phyloP scores from a whole-genome alignment of 1,284 basidiomycete species.

The Trametes sp. region DNA sequence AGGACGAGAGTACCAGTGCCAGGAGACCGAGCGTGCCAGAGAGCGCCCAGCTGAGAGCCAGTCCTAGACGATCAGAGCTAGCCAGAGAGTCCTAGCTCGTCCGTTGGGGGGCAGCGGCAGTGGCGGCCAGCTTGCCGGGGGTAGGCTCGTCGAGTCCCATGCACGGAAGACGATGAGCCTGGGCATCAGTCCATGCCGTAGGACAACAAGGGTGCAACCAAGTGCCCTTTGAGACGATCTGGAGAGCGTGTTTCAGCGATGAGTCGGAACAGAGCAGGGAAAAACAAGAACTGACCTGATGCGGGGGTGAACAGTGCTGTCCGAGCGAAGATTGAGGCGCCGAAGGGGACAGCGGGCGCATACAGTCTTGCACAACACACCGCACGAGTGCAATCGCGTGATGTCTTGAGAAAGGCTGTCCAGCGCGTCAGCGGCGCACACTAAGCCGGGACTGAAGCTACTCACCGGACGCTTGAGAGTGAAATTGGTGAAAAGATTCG shows the following conservation, averaged over 20 bases:
- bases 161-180: background rate
- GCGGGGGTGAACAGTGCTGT: background rate
- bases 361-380: background rate
- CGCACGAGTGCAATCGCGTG: background rate
- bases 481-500: background rate
- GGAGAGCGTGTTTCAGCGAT: background rate
- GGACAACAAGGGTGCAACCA: background rate
- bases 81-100: background rate
- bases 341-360: background rate
- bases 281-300: background rate
- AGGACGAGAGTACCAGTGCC: background rate
- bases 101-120: background rate
- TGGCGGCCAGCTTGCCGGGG: background rate
- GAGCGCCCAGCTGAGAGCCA: background rate
- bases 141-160: background rate
- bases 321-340: background rate
- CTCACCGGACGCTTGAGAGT: background rate
- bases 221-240: background rate
- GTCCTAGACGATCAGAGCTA: background rate
- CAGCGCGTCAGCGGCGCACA: background rate
- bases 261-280: background rate
- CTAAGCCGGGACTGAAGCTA: background rate
- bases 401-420: background rate
- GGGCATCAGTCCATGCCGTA: background rate
- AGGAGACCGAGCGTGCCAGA: background rate